A percentile compares a stretch with the other conserved stretches of the same genome.
Conservation (phyloP, 495 filamentous ascomycete species). For the Neurospora sp. region DNA sequence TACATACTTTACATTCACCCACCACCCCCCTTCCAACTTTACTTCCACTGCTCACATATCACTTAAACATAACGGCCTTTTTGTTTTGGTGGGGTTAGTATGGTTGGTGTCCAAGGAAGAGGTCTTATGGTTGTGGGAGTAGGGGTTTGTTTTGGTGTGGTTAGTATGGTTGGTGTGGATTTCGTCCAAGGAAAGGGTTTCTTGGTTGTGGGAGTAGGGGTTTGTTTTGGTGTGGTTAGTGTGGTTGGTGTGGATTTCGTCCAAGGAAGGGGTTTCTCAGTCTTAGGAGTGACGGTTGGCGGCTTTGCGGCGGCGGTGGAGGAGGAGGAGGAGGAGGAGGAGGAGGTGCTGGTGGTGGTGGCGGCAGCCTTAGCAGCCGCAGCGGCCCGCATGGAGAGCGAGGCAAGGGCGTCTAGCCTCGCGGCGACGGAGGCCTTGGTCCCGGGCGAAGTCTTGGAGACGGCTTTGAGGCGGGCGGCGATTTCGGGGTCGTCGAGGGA, state of each 20-base stretch:
- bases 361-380: background rate
- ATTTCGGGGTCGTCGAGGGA: background rate
- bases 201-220: background rate
- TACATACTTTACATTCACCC: no score
- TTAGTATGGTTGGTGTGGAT: background rate
- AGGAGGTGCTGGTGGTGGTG: background rate
- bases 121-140: background rate
- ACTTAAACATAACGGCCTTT: background rate
- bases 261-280: background rate
- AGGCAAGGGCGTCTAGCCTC: background rate
- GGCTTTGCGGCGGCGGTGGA: background rate
- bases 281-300: background rate
- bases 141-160: background rate
- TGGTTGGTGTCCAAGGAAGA: background rate
- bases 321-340: background rate
- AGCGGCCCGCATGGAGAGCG: background rate
- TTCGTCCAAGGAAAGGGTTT: no score
- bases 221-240: background rate
- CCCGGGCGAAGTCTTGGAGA: background rate
- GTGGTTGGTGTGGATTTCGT: background rate
- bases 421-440: background rate
- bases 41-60: no score
- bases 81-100: background rate
- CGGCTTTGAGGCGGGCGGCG: background rate
- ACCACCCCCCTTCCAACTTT: no score